Conservation (phyloP, 2,329 filamentous ascomycete species). For the Aspergillus sp. region DNA sequence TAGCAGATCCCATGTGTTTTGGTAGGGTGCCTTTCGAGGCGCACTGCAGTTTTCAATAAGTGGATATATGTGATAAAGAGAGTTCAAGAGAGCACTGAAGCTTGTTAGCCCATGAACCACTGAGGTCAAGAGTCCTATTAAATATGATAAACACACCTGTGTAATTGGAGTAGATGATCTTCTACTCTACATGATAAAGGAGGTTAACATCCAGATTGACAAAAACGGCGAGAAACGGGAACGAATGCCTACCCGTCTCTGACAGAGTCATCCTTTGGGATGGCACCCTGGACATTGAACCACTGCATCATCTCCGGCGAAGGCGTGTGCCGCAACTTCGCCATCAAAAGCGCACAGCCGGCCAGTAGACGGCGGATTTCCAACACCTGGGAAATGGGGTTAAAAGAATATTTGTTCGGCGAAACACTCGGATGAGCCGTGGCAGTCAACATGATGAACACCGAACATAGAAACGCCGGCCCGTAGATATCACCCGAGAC, state of each 20-base stretch:
- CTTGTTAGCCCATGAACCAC: neutral
- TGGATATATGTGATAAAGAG: constrained; percentile 12
- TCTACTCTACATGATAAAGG: neutral
- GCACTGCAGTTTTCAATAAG: constrained; percentile 11
- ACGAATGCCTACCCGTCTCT: neutral
- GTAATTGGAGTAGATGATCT: neutral
- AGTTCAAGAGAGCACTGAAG: constrained; percentile 18
- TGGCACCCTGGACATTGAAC: constrained; percentile 13
- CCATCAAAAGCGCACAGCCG: constrained; percentile 21
- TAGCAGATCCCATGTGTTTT: constrained; percentile 18
- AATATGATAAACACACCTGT: neutral
- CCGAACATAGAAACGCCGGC: constrained; percentile 34
- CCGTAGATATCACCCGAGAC: constrained; percentile 36
- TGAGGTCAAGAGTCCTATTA: no score
- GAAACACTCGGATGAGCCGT: constrained; percentile 24
- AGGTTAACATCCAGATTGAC: neutral
- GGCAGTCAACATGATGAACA: constrained; percentile 33
- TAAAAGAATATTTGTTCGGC: constrained; percentile 13
- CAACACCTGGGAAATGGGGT: constrained; percentile 20
- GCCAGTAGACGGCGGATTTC: constrained; percentile 23
- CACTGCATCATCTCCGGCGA: constrained; percentile 7
- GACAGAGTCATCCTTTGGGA: neutral
- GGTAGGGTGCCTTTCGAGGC: constrained; percentile 13
- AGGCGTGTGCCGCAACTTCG: neutral
- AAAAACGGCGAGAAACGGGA: neutral